phyloP scores from a whole-genome alignment of 2,329 filamentous ascomycete species.

The Sphaerulina vaccinii region DNA sequence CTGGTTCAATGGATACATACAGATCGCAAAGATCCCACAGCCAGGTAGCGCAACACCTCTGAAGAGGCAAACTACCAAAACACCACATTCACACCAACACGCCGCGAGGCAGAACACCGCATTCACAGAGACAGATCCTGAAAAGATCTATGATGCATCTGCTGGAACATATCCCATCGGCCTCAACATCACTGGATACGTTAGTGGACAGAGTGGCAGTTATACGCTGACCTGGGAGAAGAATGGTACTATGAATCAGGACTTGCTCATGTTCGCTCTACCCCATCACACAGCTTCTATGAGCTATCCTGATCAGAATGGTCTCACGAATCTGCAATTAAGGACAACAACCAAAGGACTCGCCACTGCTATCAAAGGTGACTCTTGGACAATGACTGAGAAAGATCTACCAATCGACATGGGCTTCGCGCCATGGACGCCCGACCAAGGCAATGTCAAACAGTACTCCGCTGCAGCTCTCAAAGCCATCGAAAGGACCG shows the following conservation, averaged over 20 bases:
- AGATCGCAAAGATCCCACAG: slow-evolving; percentile 73
- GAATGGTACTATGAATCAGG: slow-evolving; percentile 59
- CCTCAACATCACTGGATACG: slow-evolving; percentile 63
- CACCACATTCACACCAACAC: too few species aligned
- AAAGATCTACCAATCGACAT: slow-evolving; percentile 68
- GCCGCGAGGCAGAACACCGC: too few species aligned
- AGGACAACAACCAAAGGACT: slow-evolving; percentile 83
- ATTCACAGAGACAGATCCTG: slow-evolving; percentile 47
- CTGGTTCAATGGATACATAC: slow-evolving; percentile 74
- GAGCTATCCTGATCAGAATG: slow-evolving; percentile 54
- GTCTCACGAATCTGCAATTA: slow-evolving; percentile 56
- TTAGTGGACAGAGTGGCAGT: slow-evolving; percentile 58
- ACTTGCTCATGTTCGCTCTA: slow-evolving; percentile 79
- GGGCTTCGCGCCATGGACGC: slow-evolving; percentile 76
- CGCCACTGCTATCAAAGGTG: slow-evolving; percentile 68
- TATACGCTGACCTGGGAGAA: slow-evolving; percentile 77
- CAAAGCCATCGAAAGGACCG: slow-evolving; percentile 56
- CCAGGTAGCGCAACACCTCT: slow-evolving; percentile 5
- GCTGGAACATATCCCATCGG: slow-evolving; percentile 71
- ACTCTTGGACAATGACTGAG: slow-evolving; percentile 78
- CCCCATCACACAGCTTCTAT: slow-evolving; percentile 84
- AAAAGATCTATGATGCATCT: slow-evolving; percentile 70
- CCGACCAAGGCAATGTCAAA: slow-evolving; percentile 41
- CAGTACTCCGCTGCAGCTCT: slow-evolving; percentile 1
- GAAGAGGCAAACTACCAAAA: slow-evolving; percentile 59